Conservation (phyloP, 139 green algal genomes). For the Ostreobium quekettii region DNA sequence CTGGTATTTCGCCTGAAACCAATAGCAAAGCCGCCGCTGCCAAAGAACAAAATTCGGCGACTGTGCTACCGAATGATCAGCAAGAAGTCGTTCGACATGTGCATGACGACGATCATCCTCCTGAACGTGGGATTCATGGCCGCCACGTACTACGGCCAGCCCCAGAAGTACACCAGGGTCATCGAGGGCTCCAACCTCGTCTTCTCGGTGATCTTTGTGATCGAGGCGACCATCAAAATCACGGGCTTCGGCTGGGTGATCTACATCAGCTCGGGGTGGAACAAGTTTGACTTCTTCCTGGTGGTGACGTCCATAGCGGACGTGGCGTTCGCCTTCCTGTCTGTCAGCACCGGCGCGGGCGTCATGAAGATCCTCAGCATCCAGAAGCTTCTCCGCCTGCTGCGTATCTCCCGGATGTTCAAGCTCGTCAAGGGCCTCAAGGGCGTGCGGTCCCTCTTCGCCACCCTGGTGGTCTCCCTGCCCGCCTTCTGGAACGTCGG, state of each 20-base stretch:
- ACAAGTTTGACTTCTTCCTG: slow-evolving; percentile 67
- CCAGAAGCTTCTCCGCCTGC: slow-evolving; percentile 53
- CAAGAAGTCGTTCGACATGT: slow-evolving; percentile 33
- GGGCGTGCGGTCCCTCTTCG: slow-evolving; percentile 50
- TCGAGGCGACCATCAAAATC: slow-evolving; percentile 53
- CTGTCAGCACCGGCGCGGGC: slow-evolving; percentile 33
- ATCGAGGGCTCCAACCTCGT: slow-evolving; percentile 36
- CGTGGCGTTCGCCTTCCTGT: slow-evolving; percentile 26
- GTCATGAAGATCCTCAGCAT: slow-evolving; percentile 39
- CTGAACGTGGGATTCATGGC: slow-evolving; percentile 54
- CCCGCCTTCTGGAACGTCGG: slow-evolving; percentile 71
- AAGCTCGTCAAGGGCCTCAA: slow-evolving; percentile 47
- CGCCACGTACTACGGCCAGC: slow-evolving; percentile 35
- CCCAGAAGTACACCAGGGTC: slow-evolving; percentile 21
- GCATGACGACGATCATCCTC: slow-evolving; percentile 43
- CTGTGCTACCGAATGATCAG: slow-evolving; percentile 27
- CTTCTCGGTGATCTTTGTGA: slow-evolving; percentile 41
- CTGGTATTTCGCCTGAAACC: slow-evolving; percentile 60
- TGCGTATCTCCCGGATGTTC: slow-evolving; percentile 50
- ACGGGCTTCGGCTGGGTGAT: slow-evolving; percentile 28
- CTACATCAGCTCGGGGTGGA: slow-evolving; percentile 52
- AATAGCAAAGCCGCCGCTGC: slow-evolving; percentile 38
- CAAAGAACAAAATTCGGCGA: slow-evolving; percentile 18
- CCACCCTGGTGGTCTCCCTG: slow-evolving; percentile 61
- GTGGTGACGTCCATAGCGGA: slow-evolving; percentile 33